phyloP scores from a whole-genome alignment of 495 filamentous ascomycete genomes.

The Penicillium subrubescens region DNA sequence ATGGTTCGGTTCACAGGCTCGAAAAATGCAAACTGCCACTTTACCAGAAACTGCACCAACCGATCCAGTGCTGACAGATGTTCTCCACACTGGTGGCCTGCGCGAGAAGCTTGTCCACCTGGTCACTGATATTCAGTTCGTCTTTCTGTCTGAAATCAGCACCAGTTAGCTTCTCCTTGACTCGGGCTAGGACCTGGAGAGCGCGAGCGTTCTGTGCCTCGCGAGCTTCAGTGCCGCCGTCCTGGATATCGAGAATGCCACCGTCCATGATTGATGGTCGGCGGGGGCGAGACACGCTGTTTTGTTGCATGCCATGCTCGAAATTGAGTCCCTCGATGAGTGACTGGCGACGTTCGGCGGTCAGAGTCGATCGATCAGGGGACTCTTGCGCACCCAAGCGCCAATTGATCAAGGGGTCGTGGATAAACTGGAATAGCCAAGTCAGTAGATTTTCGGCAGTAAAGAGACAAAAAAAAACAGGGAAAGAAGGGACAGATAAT shows the following conservation, averaged over 20 bases:
- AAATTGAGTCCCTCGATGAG: slow-evolving; percentile 68
- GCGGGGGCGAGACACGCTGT: slow-evolving; percentile 50
- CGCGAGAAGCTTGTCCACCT: slow-evolving; percentile 90
- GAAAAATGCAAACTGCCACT: slow-evolving; percentile 8
- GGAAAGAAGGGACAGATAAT: background rate
- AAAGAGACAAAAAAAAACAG: no score
- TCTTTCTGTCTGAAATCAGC: slow-evolving; percentile 64
- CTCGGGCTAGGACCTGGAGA: slow-evolving; percentile 85
- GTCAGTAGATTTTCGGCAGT: no score
- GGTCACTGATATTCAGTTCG: slow-evolving; percentile 81
- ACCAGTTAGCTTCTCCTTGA: slow-evolving; percentile 91
- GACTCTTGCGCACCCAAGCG: slow-evolving; percentile 85
- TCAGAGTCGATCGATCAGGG: slow-evolving; percentile 76
- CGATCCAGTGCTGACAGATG: slow-evolving; percentile 98
- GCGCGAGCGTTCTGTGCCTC: slow-evolving; percentile 94
- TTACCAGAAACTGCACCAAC: slow-evolving; percentile 94
- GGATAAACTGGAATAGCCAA: slow-evolving; percentile 74
- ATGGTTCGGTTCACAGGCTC: background rate
- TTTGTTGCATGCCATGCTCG: slow-evolving; percentile 48
- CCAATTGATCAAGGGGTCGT: slow-evolving; percentile 97
- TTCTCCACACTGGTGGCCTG: slow-evolving; percentile 98
- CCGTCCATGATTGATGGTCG: slow-evolving; percentile 54
- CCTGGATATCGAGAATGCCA: slow-evolving; percentile 50
- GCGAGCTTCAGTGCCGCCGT: slow-evolving; percentile 54
- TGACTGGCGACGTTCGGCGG: slow-evolving; percentile 74